These are phyloP conservation scores for Straminergon stramineum DNA, from an alignment of 225 moss, liverwort and hornwort genomes.

Conservation along the genomic window DNA sequence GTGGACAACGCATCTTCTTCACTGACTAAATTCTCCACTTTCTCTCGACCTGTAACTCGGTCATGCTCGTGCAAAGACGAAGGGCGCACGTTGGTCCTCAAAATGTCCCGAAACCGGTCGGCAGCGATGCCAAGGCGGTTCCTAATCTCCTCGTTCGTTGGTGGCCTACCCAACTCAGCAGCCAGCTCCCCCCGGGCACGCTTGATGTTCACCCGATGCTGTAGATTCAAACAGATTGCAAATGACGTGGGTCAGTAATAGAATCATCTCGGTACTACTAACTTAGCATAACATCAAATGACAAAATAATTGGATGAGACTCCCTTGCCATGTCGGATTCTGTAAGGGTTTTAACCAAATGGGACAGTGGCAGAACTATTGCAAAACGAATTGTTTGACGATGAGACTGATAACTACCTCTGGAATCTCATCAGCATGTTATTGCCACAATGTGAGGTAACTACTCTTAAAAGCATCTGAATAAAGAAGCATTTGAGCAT, in stretches of 20 bases:
- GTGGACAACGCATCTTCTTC: slow-evolving; percentile 12
- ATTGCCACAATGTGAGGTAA: neutral
- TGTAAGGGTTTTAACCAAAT: neutral
- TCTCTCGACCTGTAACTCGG: slow-evolving; percentile 55
- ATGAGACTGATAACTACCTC: neutral
- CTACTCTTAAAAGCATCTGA: neutral
- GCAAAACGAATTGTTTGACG: neutral
- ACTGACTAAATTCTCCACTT: slow-evolving; percentile 45
- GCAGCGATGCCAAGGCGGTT: slow-evolving; percentile 46
- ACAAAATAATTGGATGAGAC: neutral
- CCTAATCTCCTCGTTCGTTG: slow-evolving; percentile 68
- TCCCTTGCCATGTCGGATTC: neutral
- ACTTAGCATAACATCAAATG: neutral
- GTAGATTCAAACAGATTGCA: neutral
- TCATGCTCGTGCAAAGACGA: slow-evolving; percentile 58
- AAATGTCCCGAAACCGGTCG: slow-evolving; percentile 70
- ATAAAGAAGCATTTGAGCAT: neutral
- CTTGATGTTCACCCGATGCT: slow-evolving; percentile 88
- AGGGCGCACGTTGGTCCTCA: slow-evolving; percentile 41
- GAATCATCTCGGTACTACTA: neutral
- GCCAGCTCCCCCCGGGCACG: slow-evolving; percentile 51
- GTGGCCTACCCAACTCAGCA: slow-evolving; percentile 49
- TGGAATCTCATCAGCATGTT: neutral
- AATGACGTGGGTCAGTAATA: neutral
- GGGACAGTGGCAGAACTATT: neutral